phyloP scores from a whole-genome alignment of 441 rosid species.

The Arabidopsis hybrid region DNA sequence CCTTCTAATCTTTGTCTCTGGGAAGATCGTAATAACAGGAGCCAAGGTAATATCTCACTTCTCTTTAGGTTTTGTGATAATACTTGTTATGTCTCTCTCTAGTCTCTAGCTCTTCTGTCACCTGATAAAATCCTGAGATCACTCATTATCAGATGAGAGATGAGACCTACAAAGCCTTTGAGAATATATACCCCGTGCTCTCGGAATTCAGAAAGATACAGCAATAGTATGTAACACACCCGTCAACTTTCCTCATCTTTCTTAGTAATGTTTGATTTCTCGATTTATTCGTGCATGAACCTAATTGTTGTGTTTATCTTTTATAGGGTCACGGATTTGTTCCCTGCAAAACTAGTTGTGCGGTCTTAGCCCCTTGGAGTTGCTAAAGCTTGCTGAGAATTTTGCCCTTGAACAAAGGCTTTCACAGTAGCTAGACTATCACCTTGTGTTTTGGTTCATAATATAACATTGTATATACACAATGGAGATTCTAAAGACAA shows the following conservation, averaged over 20 bases:
- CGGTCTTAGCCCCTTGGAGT: constrained; percentile 4
- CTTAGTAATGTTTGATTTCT: constrained; percentile 6
- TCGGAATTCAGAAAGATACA: constrained; percentile 44
- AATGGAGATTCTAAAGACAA: constrained; percentile 15
- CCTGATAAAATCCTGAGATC: constrained; percentile 31
- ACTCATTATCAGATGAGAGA: constrained; percentile 41
- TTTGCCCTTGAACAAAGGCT: constrained; percentile 26
- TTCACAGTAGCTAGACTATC: constrained; percentile 21
- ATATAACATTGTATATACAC: constrained; percentile 41
- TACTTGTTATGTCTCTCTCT: constrained; percentile 15
- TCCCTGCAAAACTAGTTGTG: constrained; percentile 18
- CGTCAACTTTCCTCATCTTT: constrained; percentile 15
- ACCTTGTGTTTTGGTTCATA: constrained; percentile 34
- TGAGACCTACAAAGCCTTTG: constrained; percentile 49
- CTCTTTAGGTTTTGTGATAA: constrained; percentile 29
- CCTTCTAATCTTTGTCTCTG: constrained; percentile 48
- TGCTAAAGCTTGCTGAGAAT: constrained; percentile 23
- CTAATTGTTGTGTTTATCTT: constrained; percentile 16
- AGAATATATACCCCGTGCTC: constrained; percentile 50
- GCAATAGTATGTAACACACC: constrained; percentile 40
- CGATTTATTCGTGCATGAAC: constrained; percentile 10
- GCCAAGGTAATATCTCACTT: constrained; percentile 45
- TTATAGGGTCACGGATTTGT: neutral
- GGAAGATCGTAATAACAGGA: constrained; percentile 50
- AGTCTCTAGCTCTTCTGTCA: constrained; percentile 24